These are phyloP conservation scores for Penicillium subrubescens DNA, from an alignment of 495 filamentous ascomycete species.

Conservation along the genomic window DNA sequence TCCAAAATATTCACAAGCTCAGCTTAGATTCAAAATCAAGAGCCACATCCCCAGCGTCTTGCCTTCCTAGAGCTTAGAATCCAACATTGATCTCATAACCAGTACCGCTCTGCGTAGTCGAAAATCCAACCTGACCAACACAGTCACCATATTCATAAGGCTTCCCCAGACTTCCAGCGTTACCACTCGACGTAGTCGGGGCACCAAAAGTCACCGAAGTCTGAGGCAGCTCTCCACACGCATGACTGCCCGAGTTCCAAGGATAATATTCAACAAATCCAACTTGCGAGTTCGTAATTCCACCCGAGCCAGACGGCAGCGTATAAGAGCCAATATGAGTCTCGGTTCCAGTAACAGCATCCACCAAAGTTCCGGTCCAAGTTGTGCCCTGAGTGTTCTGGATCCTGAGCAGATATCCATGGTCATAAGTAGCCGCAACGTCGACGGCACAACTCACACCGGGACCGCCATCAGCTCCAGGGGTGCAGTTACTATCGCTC, in stretches of 20 bases:
- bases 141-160: slow-evolving; percentile 38
- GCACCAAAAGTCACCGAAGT: slow-evolving; percentile 26
- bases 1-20: neutral
- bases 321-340: slow-evolving; percentile 31
- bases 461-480: slow-evolving; percentile 32
- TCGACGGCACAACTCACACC: slow-evolving; percentile 34
- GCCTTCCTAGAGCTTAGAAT: slow-evolving; percentile 18
- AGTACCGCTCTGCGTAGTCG: slow-evolving; percentile 7
- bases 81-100: slow-evolving; percentile 26
- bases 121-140: slow-evolving; percentile 27
- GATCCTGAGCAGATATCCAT: slow-evolving; percentile 22
- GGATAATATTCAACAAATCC: slow-evolving; percentile 37
- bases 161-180: slow-evolving; percentile 11
- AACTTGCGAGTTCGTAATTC: slow-evolving; percentile 21
- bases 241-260: slow-evolving; percentile 23
- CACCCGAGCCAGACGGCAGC: slow-evolving; percentile 21
- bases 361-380: slow-evolving; percentile 32
- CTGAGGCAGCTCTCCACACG: slow-evolving; percentile 23
- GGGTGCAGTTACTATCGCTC: slow-evolving; percentile 23
- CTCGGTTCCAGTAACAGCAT: slow-evolving; percentile 16
- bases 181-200: slow-evolving; percentile 16
- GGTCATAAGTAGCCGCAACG: slow-evolving; percentile 16
- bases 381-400: slow-evolving; percentile 29
- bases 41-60: too few species aligned
- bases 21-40: neutral